These are phyloP conservation scores for Suillus luteus DNA, from an alignment of 768 basidiomycete species.

Conservation along the genomic window DNA sequence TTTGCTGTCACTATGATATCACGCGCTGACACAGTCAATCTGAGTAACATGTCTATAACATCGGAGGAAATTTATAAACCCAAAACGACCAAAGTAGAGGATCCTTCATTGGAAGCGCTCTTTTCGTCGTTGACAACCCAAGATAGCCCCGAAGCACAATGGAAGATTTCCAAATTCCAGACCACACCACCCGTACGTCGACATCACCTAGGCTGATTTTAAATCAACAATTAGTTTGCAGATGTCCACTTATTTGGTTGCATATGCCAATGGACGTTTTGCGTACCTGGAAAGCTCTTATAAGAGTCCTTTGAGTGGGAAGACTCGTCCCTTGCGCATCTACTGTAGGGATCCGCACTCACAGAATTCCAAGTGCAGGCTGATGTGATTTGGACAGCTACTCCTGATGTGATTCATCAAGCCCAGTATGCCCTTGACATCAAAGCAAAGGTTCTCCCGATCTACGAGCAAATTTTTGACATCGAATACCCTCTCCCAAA, in stretches of 20 bases:
- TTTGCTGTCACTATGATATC: slow-evolving; percentile 79
- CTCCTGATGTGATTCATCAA: slow-evolving; percentile 79
- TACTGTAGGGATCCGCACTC: slow-evolving; percentile 55
- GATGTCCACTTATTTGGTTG: slow-evolving; percentile 90
- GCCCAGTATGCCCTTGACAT: slow-evolving; percentile 87
- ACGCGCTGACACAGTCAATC: slow-evolving; percentile 68
- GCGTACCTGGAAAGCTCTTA: slow-evolving; percentile 73
- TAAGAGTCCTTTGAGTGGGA: slow-evolving; percentile 76
- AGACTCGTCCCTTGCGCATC: slow-evolving; percentile 78
- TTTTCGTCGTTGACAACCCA: slow-evolving; percentile 42
- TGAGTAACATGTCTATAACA: slow-evolving; percentile 84
- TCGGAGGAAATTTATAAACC: slow-evolving; percentile 55
- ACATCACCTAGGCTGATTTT: neutral
- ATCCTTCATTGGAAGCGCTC: slow-evolving; percentile 42
- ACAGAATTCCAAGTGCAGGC: neutral
- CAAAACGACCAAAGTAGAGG: slow-evolving; percentile 30
- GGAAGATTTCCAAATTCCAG: slow-evolving; percentile 84
- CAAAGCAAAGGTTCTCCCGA: slow-evolving; percentile 75
- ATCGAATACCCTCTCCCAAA: slow-evolving; percentile 93
- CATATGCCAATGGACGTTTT: slow-evolving; percentile 83
- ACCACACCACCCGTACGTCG: slow-evolving; percentile 66
- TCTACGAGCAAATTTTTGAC: slow-evolving; percentile 93
- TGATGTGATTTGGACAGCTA: slow-evolving; percentile 48
- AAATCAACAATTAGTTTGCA: slow-evolving; percentile 18
- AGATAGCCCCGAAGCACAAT: slow-evolving; percentile 42